Percentiles rank a stretch among this genome's conserved stretches.
phyloP scores from a whole-genome alignment of 2,329 filamentous ascomycete genomes.

The Golovinomyces cichoracearum region DNA sequence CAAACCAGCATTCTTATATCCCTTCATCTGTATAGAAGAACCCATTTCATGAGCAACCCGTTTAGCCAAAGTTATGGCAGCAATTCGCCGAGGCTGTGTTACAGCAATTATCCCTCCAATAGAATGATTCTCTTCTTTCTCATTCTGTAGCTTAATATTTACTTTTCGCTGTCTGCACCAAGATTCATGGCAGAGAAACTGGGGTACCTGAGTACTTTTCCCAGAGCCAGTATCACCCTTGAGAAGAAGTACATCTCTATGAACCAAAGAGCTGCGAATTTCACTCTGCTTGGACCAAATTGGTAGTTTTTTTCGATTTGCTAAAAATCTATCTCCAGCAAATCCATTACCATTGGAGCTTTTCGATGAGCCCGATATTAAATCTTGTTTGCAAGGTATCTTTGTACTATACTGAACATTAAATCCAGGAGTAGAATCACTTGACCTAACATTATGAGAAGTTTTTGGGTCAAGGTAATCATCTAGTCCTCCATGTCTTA shows the following conservation, averaged over 20 bases:
- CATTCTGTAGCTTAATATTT: constrained; percentile 18
- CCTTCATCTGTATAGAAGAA: constrained; percentile 31
- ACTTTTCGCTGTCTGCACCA: constrained; percentile 47
- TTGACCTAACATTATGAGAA: not conserved
- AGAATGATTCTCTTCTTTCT: constrained; percentile 19
- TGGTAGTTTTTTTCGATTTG: constrained; percentile 11
- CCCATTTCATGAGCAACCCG: constrained; percentile 71
- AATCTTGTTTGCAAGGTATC: too few relatives aligned
- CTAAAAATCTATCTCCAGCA: not conserved
- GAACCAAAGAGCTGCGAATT: constrained; percentile 11
- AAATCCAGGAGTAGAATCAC: not conserved
- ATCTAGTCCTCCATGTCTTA: too few relatives aligned
- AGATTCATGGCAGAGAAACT: constrained; percentile 53
- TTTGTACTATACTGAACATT: too few relatives aligned
- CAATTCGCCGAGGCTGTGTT: constrained; percentile 80
- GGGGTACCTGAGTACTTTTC: constrained; percentile 89
- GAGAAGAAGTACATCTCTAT: constrained; percentile 46
- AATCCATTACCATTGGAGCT: not conserved
- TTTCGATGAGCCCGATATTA: not conserved
- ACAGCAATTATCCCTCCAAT: constrained; percentile 70
- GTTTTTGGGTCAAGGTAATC: not conserved
- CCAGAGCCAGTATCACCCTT: constrained; percentile 89
- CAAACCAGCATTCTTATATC: constrained; percentile 17
- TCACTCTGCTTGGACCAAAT: constrained; percentile 13
- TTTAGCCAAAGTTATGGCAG: constrained; percentile 69